phyloP scores from a whole-genome alignment of 805 yeast species.

The Saccharomycopsis sp. region DNA sequence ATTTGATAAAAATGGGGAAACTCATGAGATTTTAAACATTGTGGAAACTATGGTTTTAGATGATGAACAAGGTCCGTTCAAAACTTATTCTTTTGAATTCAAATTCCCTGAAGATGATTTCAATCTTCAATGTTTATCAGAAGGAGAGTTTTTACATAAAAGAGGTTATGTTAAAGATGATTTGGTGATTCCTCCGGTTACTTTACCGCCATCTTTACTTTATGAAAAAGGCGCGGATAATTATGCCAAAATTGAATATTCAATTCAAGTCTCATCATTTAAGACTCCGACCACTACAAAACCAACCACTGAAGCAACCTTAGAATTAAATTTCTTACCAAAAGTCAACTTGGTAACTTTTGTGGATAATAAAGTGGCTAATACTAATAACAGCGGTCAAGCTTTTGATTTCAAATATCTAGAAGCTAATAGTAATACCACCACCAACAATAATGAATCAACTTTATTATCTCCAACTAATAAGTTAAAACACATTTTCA shows the following conservation, averaged over 20 bases:
- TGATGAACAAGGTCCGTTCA: not conserved
- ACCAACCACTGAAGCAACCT: constrained; percentile 6
- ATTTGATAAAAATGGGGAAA: constrained; percentile 14
- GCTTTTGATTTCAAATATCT: constrained; percentile 11
- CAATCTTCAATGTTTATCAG: constrained; percentile 9
- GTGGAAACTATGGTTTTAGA: not conserved
- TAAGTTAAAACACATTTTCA: constrained; percentile 4
- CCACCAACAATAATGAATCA: not conserved
- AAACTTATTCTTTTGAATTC: constrained; percentile 13
- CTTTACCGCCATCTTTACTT: constrained; percentile 13
- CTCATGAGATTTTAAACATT: constrained; percentile 11
- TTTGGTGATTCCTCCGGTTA: constrained; percentile 8
- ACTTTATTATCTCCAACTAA: no score
- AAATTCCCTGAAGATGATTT: constrained; percentile 13
- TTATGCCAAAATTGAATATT: constrained; percentile 11
- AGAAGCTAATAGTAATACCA: not conserved
- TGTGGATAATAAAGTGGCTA: constrained; percentile 3
- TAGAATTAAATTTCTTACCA: constrained; percentile 12
- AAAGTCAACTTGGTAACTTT: constrained; percentile 13
- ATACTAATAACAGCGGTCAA: not conserved
- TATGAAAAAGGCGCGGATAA: constrained; percentile 11
- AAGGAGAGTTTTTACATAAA: constrained; percentile 13
- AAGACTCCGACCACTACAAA: constrained; percentile 8
- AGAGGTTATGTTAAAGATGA: constrained; percentile 17
- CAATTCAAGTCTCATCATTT: constrained; percentile 10